Evolutionary conservation across 805 yeast species (phyloP), one percentile per base, ranked within the genome.

Genomic region (Schwanniomyces vanrijiae): DNA sequence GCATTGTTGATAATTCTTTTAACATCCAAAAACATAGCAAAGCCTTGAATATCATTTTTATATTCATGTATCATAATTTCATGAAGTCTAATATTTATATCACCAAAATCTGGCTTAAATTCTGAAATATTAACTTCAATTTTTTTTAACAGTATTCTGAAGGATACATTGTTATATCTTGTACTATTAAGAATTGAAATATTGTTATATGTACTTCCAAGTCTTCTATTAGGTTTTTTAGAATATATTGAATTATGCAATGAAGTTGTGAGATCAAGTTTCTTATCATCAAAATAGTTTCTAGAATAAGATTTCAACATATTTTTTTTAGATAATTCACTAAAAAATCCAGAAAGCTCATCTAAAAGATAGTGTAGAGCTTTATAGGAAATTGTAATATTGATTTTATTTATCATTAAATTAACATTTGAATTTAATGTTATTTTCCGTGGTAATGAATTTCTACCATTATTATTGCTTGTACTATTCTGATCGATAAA

Each of bases 131-230:
- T 44, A 3, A 68, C 31, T 2, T 53, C 48, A 2, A 63, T 31
- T 38, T 51, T 55, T 25, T 56, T 55, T 7, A 69, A 41, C 1
- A 42, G 28, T 1, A 63, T 8, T 26, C 71, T 73, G 13, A 76
- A 45, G 2, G 73, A 71, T 1, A 80, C 50, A 46, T 73, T 59
- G 1, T 82, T 82, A 6, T 61, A 54, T 9, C 64, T 62, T 44
- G 43, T 46, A 55, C 43, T 66, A 70, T 38, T 65, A 67, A 11
- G 59, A 53, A 50, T 34, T 2, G 48, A 38, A 19, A 34, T 42
- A 19, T 49, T 49, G 21, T 37, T 38, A 18, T 50, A 52, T 4
- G 40, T 47, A 1, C 52, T 52, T 11, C 58, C 53, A n/a, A 46
- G 44, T 28, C 59, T 53, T 31, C 50, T 46, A 5, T 54, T 42